Base-by-base conservation (phyloP, 805 yeast species). In the Zygosaccharomyces kombuchaensis region DNA sequence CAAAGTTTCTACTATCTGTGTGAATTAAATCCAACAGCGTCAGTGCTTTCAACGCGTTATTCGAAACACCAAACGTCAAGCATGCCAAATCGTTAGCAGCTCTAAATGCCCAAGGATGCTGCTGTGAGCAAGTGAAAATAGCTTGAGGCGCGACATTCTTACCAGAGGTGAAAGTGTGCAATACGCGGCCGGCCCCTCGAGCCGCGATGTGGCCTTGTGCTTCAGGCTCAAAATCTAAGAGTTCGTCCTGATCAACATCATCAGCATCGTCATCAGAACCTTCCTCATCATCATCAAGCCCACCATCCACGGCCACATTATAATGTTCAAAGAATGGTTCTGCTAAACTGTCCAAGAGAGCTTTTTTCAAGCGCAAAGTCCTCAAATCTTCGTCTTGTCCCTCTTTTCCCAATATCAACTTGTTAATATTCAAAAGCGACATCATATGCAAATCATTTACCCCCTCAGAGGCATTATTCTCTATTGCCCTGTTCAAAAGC, bases 31-130 rank as follows among this genome's bases (percentile, higher is more conserved):
- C 95, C 69, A 87, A 71, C 29, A 90, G 70, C 0, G 87, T 78
- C 41, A 83, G 64, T 13, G 82, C 73, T 30, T 76, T 74, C 29
- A 88, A 70, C 23, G 81, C 81, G 30, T 71, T 73, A 57, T 81
- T 78, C 37, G 87, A 80, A 3, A 86, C 79, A 13, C 96, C 96
- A 66, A 90, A 86, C 70, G 87, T 80, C 48, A 88, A 71, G 59
- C 95, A 86, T 0, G 96, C 95, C 53, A 89, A 71, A 65, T 90
- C 97, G 61, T 91, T 90, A 12, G 95, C 88, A 6, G 95, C 90
- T 57, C 78, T 79, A 40, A 90, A 75, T 22, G 72, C 68, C 90
- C 93, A 90, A 0, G 97, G 97, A 39, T 76, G 74, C 10, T 76
- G 78, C 19, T 76, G 69, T 2, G 80, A 80, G 40, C 95, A 86